A percentile compares a stretch with the other conserved stretches of the same genome.
Conservation (phyloP, 305 asterid species). For the Fraxinus latifolia region DNA sequence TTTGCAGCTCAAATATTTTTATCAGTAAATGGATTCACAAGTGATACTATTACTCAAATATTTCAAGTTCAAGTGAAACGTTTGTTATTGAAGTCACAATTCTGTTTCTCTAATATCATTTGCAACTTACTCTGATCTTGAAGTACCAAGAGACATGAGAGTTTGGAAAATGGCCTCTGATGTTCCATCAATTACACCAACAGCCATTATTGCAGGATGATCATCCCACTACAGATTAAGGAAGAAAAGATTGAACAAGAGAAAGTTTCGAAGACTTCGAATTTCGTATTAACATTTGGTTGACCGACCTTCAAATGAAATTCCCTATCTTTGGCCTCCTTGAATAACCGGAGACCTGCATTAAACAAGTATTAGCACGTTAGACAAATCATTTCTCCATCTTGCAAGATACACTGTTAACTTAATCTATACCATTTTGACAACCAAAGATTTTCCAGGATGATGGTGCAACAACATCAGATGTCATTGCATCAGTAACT, state of each 20-base stretch:
- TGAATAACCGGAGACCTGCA: slow-evolving; percentile 87
- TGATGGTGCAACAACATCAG: slow-evolving; percentile 95
- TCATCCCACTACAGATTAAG: slow-evolving; percentile 71
- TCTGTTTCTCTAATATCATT: slow-evolving; percentile 15
- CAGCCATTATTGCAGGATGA: slow-evolving; percentile 99
- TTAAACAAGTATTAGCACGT: slow-evolving; percentile 22
- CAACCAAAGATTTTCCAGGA: slow-evolving; percentile 97
- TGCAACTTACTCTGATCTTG: slow-evolving; percentile 85
- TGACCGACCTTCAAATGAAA: slow-evolving; percentile 59
- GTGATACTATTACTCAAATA: background rate
- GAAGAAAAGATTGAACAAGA: slow-evolving; percentile 24
- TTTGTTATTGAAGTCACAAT: background rate
- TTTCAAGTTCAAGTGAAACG: background rate
- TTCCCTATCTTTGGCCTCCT: slow-evolving; percentile 92
- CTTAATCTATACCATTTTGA: slow-evolving; percentile 65
- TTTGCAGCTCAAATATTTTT: slow-evolving; percentile 3
- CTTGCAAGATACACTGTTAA: slow-evolving; percentile 19
- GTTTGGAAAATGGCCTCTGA: slow-evolving; percentile 94
- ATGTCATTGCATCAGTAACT: slow-evolving; percentile 63
- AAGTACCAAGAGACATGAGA: slow-evolving; percentile 96
- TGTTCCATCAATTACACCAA: slow-evolving; percentile 87
- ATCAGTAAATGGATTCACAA: slow-evolving; percentile 8
- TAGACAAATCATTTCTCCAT: slow-evolving; percentile 26
- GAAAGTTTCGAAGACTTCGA: slow-evolving; percentile 16
- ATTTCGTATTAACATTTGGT: slow-evolving; percentile 18